Conservation (phyloP, 768 basidiomycete species). For the Glaciozyma antarctica region DNA sequence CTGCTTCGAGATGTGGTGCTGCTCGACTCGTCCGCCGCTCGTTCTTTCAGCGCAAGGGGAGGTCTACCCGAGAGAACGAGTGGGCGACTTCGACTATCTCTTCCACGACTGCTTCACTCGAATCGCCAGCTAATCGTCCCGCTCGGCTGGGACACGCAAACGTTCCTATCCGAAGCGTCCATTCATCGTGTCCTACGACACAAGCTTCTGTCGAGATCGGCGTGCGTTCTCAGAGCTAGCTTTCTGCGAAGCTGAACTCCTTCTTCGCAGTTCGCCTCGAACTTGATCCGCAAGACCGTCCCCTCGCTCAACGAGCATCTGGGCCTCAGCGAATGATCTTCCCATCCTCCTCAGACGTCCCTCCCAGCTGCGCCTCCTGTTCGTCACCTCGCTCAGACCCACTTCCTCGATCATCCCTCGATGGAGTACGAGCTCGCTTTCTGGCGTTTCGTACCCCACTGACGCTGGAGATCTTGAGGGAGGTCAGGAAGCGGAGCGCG, state of each 20-base stretch:
- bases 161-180: background rate
- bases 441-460: background rate
- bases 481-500: background rate
- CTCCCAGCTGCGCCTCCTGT: too few species aligned
- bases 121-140: too few species aligned
- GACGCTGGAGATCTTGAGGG: background rate
- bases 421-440: background rate
- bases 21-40: too few species aligned
- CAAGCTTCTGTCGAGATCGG: slow-evolving; percentile 1
- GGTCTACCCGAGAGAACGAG: too few species aligned
- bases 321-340: background rate
- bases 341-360: background rate
- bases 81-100: too few species aligned
- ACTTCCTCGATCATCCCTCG: background rate
- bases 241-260: background rate
- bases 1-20: too few species aligned
- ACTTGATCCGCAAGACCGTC: slow-evolving; percentile 1
- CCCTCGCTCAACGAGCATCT: background rate
- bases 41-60: too few species aligned
- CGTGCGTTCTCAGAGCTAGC: background rate
- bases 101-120: too few species aligned
- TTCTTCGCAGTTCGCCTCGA: background rate
- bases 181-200: background rate
- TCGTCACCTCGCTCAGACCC: background rate
- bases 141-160: slow-evolving; percentile 1